These are phyloP conservation scores for Fusarium sp. DNA, from an alignment of 2,329 filamentous ascomycete species.

Conservation along the genomic window DNA sequence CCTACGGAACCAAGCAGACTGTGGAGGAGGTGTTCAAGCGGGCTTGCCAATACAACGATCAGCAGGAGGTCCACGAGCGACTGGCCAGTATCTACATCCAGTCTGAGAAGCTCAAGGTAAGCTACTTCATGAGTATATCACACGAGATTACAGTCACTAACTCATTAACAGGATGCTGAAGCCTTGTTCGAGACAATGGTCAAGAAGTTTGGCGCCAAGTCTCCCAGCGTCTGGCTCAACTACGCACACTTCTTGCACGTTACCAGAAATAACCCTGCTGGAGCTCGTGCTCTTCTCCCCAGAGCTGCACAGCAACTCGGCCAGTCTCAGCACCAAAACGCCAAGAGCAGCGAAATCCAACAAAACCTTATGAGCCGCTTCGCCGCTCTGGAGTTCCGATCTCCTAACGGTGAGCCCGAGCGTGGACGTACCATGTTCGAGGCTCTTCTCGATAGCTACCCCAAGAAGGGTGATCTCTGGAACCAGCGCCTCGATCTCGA, in stretches of 20 bases:
- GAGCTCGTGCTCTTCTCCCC: slow-evolving; percentile 79
- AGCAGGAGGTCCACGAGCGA: slow-evolving; percentile 87
- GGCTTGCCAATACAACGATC: slow-evolving; percentile 93
- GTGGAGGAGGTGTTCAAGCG: slow-evolving; percentile 89
- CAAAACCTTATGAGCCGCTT: slow-evolving; percentile 84
- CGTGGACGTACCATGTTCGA: slow-evolving; percentile 96
- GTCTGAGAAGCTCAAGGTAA: slow-evolving; percentile 84
- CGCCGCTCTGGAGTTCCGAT: slow-evolving; percentile 90
- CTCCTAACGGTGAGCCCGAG: slow-evolving; percentile 83
- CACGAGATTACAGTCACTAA: slow-evolving; percentile 42
- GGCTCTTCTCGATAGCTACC: slow-evolving; percentile 82
- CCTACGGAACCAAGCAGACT: slow-evolving; percentile 84
- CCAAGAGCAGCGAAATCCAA: slow-evolving; percentile 75
- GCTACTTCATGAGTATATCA: slow-evolving; percentile 44
- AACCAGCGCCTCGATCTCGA: slow-evolving; percentile 92
- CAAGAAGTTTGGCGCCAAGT: slow-evolving; percentile 87
- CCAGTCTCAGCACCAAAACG: slow-evolving; percentile 68
- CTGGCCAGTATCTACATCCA: slow-evolving; percentile 96
- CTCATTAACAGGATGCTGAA: slow-evolving; percentile 79
- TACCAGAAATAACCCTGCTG: slow-evolving; percentile 74
- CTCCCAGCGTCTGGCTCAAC: slow-evolving; percentile 88
- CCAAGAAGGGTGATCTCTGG: slow-evolving; percentile 93
- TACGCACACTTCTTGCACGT: slow-evolving; percentile 94
- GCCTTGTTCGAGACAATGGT: slow-evolving; percentile 85
- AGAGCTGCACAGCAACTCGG: slow-evolving; percentile 88